Conservation (phyloP, 352 stramenopile genomes). For the Pythium aristosporum region DNA sequence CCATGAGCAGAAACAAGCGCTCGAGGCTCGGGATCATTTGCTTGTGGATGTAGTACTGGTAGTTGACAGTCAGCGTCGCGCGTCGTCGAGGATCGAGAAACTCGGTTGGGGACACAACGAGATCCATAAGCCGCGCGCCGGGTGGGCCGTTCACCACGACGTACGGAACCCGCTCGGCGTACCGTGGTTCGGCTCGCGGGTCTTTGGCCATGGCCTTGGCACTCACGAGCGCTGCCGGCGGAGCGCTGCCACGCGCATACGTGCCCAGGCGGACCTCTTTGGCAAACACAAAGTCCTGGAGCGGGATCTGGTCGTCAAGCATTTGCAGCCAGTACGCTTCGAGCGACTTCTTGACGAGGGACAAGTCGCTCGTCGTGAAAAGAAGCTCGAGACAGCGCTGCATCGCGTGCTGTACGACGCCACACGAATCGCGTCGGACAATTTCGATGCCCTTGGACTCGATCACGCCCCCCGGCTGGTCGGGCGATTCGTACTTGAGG, state of each 20-base stretch:
- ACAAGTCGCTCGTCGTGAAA: conserved; percentile 73
- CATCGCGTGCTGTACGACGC: conserved; percentile 80
- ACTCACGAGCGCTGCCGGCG: conserved; percentile 76
- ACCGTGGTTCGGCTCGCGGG: conserved; percentile 69
- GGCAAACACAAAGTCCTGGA: conserved; percentile 81
- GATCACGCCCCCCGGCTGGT: conserved; percentile 51
- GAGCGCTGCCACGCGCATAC: conserved; percentile 60
- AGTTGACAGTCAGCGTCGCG: conserved; percentile 67
- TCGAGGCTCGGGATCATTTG: conserved; percentile 82
- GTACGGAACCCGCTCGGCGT: conserved; percentile 88
- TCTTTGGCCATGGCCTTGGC: conserved; percentile 80
- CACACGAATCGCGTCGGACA: conserved; percentile 91
- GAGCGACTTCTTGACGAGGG: conserved; percentile 59
- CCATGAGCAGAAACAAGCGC: conserved; percentile 76
- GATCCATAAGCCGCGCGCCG: conserved; percentile 84
- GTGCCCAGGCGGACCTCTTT: conserved; percentile 86
- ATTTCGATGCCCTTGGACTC: conserved; percentile 94
- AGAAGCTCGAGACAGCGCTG: conserved; percentile 55
- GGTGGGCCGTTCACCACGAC: conserved; percentile 89
- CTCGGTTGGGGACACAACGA: conserved; percentile 86
- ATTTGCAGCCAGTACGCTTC: conserved; percentile 68
- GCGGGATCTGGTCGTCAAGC: conserved; percentile 56
- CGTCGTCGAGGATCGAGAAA: conserved; percentile 36
- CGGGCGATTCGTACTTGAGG: conserved; percentile 74
- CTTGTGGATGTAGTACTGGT: conserved; percentile 93